Conservation (phyloP, 345 rosid species). For the Lepidium aucheri region DNA sequence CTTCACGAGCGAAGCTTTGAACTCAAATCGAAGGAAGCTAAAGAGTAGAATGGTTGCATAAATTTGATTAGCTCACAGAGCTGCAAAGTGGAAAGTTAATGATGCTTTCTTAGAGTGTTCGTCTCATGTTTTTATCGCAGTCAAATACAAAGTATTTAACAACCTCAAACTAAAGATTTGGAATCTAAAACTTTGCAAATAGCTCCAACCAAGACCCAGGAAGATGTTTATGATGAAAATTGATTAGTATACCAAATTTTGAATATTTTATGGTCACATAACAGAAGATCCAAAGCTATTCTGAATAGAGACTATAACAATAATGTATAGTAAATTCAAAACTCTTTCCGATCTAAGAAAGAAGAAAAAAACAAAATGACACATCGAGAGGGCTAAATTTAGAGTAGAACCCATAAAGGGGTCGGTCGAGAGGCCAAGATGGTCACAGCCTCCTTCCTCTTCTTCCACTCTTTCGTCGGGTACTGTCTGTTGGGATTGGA, state of each 20-base stretch:
- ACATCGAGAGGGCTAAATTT: neutral
- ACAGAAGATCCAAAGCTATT: neutral
- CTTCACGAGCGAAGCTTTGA: too few relatives aligned
- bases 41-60: too few relatives aligned
- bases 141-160: too few relatives aligned
- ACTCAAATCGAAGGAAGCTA: too few relatives aligned
- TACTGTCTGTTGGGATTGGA: conserved; percentile 71
- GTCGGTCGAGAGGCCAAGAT: neutral
- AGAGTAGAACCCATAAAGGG: neutral
- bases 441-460: conserved; percentile 72
- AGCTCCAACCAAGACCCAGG: too few relatives aligned
- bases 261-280: neutral
- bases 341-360: conserved; percentile 2
- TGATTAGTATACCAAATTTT: too few relatives aligned
- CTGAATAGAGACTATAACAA: neutral
- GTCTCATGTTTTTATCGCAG: too few relatives aligned
- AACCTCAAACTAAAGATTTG: too few relatives aligned
- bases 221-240: neutral
- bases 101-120: too few relatives aligned
- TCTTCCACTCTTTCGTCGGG: conserved; percentile 80
- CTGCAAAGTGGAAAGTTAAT: too few relatives aligned
- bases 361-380: neutral
- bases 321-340: neutral
- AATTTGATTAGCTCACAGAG: too few relatives aligned
- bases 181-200: too few relatives aligned